Conservation (phyloP, 1,284 basidiomycete genomes). For the Trichosporon faecale region DNA sequence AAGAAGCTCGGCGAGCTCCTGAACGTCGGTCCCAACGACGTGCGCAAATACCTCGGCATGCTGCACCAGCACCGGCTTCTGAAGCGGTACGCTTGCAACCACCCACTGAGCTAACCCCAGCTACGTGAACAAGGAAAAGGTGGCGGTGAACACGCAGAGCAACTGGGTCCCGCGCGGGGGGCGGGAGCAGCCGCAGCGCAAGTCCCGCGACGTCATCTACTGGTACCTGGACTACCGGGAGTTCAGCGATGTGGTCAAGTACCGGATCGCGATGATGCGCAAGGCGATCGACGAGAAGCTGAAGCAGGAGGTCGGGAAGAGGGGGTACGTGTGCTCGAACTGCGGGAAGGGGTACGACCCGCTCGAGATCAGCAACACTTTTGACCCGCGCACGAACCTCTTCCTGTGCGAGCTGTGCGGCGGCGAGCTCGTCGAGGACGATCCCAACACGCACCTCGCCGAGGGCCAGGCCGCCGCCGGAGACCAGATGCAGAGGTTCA, state of each 20-base stretch:
- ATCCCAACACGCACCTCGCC: constrained; percentile 56
- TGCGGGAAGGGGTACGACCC: constrained; percentile 82
- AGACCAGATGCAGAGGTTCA: constrained; percentile 93
- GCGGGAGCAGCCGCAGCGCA: constrained; percentile 16
- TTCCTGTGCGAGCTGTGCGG: constrained; percentile 59
- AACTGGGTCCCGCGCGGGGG: constrained; percentile 12
- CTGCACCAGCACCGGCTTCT: constrained; percentile 81
- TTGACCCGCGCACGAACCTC: constrained; percentile 42
- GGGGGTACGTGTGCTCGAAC: constrained; percentile 90
- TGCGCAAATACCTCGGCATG: constrained; percentile 85
- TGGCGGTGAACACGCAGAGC: constrained; percentile 28
- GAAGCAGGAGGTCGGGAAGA: constrained; percentile 83
- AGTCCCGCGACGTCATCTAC: constrained; percentile 61
- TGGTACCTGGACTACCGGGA: constrained; percentile 95
- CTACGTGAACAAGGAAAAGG: constrained; percentile 49
- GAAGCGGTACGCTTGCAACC: constrained; percentile 61
- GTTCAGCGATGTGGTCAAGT: constrained; percentile 96
- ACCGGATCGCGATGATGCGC: constrained; percentile 93
- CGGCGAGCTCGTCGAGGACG: constrained; percentile 83
- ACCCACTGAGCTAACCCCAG: constrained; percentile 24
- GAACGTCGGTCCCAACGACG: constrained; percentile 85
- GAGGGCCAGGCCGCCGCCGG: constrained; percentile 52
- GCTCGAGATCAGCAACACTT: constrained; percentile 81
- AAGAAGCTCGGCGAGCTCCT: constrained; percentile 76
- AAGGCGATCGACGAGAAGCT: constrained; percentile 80